Conservation (phyloP, 2,329 filamentous ascomycete genomes). For the Pestalotiopsis sp. region DNA sequence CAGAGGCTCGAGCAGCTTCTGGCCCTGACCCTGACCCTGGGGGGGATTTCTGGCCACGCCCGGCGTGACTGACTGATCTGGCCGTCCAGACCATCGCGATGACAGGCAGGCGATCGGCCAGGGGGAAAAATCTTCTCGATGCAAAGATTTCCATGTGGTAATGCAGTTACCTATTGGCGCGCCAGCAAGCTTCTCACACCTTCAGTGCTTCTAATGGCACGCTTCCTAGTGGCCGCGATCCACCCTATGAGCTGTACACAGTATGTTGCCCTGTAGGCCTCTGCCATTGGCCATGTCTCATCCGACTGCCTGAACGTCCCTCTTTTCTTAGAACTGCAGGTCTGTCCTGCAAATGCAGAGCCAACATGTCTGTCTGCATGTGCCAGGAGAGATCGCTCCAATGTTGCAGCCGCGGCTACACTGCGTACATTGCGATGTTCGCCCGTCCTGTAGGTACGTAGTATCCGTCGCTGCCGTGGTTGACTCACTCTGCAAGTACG, state of each 20-base stretch:
- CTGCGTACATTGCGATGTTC: neutral
- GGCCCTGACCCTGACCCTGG: neutral
- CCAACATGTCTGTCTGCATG: neutral
- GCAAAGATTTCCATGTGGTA: constrained; percentile 2
- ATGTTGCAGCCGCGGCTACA: neutral
- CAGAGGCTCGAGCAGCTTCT: neutral
- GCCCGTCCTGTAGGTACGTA: neutral
- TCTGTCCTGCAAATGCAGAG: neutral
- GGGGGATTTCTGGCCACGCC: neutral
- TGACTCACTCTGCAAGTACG: neutral
- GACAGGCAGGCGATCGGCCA: constrained; percentile 4
- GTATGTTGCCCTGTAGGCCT: neutral
- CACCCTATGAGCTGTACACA: neutral
- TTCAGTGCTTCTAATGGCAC: neutral
- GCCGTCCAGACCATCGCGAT: neutral
- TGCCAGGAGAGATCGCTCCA: neutral
- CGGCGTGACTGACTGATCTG: neutral
- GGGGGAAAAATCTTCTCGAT: constrained; percentile 4
- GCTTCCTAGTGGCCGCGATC: constrained; percentile 3
- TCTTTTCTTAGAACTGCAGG: neutral
- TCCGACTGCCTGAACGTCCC: neutral
- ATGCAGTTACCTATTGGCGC: neutral
- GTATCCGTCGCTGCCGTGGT: neutral
- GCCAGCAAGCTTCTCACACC: neutral
- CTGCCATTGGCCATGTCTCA: neutral